A percentile compares a stretch with the other conserved stretches of the same genome.
phyloP scores from a whole-genome alignment of 495 filamentous ascomycete species.

The Margaritispora aquatica region DNA sequence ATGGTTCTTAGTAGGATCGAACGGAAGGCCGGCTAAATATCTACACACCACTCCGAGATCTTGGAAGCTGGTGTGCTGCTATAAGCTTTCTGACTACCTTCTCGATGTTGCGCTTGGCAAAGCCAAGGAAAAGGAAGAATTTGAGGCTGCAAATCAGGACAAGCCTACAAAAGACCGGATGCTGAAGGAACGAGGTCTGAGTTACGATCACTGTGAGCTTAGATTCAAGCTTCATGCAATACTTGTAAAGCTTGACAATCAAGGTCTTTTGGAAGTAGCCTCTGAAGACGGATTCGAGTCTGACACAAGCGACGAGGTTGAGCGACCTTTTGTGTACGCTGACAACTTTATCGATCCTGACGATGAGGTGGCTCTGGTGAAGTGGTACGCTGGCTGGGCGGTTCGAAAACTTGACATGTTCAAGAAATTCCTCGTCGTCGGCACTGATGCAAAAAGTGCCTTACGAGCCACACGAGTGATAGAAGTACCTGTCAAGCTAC shows the following conservation, averaged over 20 bases:
- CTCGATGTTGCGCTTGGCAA: conserved; percentile 34
- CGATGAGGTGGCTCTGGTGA: conserved; percentile 45
- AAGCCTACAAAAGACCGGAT: conserved; percentile 16
- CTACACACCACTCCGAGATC: not conserved
- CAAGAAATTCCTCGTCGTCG: conserved; percentile 41
- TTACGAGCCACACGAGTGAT: not conserved
- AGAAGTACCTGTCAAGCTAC: not conserved
- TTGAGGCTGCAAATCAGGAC: conserved; percentile 11
- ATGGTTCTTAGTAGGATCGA: conserved; percentile 41
- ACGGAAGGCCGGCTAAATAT: conserved; percentile 29
- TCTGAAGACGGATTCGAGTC: not conserved
- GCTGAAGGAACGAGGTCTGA: conserved; percentile 22
- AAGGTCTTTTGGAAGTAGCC: not conserved
- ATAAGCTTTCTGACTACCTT: conserved; percentile 28
- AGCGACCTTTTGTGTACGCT: conserved; percentile 36
- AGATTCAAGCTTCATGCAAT: conserved; percentile 22
- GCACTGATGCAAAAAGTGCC: conserved; percentile 14
- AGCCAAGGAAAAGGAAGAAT: conserved; percentile 24
- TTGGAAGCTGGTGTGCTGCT: conserved; percentile 31
- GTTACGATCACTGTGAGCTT: conserved; percentile 19
- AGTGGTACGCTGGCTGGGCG: conserved; percentile 51
- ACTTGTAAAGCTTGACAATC: conserved; percentile 24
- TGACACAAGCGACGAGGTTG: conserved; percentile 23
- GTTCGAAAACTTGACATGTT: conserved; percentile 36
- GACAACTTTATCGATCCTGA: conserved; percentile 39